Base-by-base conservation (phyloP, 1,139 yeast species). In the Meyerozyma athensensis region DNA sequence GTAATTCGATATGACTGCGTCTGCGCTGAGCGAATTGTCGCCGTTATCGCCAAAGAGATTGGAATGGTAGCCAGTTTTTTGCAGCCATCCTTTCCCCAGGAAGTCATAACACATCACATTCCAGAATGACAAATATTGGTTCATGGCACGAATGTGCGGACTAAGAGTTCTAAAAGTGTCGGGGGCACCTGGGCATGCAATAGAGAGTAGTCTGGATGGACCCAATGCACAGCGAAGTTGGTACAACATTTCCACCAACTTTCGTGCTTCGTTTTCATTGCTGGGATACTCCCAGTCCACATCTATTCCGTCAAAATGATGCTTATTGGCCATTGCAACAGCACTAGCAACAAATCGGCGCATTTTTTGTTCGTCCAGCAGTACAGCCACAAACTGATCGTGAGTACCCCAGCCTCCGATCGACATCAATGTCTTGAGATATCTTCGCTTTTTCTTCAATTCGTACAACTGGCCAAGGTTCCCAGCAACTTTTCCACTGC, bases 231-330 rank as follows among this genome's bases (percentile, higher is more conserved):
- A 36, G 31, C 83, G 65, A 12, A 86, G 50, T 9, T 43, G 47
- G 20, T 49, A 50, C 8, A 85, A 58, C 26, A 86, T 48, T 9
- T 58, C 56, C 1, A 76, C 65, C 41, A 80, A 70, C 35, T 57
- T 54, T 1, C 47, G 39, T 1, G 79, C 77, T 43, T 86, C 81
- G 1, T 54, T 48, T 3, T 50, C 48, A 31, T 59, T 67, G 17
- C 61, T 55, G 0, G 97, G 96, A 48, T 82, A 90, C 56, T 92
- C 98, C 97, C 97, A 92, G 59, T 92, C 98, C 24, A 92, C 63
- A 56, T 92, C 98, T 36, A 92, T 66, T 0, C 98, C 97, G 56
- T 92, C 97, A 50, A 92, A 79, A 0, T 86, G 83, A 51, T 78
- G 73, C 36, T 68, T 61, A 3, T 59, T 46, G 50, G 86, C 65